Base-by-base conservation (phyloP, 441 rosid species). In the Pelargonium citronellum region DNA sequence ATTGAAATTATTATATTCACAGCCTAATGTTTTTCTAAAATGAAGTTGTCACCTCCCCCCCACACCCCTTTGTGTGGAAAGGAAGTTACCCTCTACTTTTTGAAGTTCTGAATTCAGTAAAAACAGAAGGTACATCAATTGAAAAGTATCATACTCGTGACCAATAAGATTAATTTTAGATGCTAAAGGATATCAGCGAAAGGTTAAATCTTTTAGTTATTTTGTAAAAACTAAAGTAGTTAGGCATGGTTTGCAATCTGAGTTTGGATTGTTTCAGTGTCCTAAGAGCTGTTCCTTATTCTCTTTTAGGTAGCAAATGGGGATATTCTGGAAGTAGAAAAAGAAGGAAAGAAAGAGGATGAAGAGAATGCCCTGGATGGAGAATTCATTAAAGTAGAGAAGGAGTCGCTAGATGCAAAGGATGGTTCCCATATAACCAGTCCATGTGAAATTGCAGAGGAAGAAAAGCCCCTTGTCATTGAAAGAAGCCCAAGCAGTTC, bases 341-440 rank as follows among this genome's bases (percentile, higher is more conserved):
- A 78, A 71, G 88, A 66, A 71, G 87, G 77, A 24, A 85, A 79
- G 75, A 89, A 87, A 77, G 97, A 91, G 67, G 96, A 89, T 66
- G 96, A 92, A 64, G 98, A 90, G 80, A 80, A 81, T 66, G 63
- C 79, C 60, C 74, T 80, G 58, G 99, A 85, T 73, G 97, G 92
- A 66, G 98, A 86, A 78, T 95, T 95, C 85, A 89, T 95, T 67
- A 95, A 95, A 79, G 93, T 95, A 65, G 98, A 95, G 83, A 90
- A 80, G 84, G 99, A 92, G 78, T 79, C 85, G 6, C 69, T 88
- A 7, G 94, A 89, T 71, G 78, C 74, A 43, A 89, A 89, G 74
- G 96, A 85, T 69, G 75, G 71, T 69, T 69, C 87, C 34, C 79
- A 77, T 75, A 65, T 63, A 61, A 34, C 39, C 39, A 7, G 5